phyloP scores from a whole-genome alignment of 2,329 filamentous ascomycete genomes.

The Calonectria henricotiae region DNA sequence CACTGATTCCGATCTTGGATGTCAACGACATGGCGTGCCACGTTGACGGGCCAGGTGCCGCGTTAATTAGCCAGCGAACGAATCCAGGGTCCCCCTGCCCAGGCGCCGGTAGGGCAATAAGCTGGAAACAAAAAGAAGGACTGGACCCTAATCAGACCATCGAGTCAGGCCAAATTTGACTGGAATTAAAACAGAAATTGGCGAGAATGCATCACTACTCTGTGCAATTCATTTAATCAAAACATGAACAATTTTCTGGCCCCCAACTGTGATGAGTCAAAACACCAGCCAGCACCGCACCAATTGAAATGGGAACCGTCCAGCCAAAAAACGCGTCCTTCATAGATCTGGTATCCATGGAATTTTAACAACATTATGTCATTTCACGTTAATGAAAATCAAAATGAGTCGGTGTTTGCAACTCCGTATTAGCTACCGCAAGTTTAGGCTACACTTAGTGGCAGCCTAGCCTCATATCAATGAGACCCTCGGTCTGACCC shows the following conservation, averaged over 20 bases:
- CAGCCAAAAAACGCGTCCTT: constrained; percentile 13
- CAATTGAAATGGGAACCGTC: constrained; percentile 17
- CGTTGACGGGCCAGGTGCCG: constrained; percentile 13
- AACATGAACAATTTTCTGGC: constrained; percentile 9
- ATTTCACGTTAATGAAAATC: constrained; percentile 8
- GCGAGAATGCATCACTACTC: background rate
- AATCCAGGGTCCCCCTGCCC: background rate
- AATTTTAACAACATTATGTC: background rate
- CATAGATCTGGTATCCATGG: background rate
- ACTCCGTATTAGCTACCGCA: background rate
- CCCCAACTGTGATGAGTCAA: background rate
- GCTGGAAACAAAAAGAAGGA: constrained; percentile 11
- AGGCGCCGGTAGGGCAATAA: constrained; percentile 2
- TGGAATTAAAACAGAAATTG: background rate
- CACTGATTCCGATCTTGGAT: background rate
- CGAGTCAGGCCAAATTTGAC: background rate
- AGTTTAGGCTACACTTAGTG: constrained; percentile 22
- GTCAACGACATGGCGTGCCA: constrained; percentile 14
- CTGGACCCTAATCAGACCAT: background rate
- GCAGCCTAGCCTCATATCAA: constrained; percentile 10
- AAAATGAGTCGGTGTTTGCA: constrained; percentile 11
- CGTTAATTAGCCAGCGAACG: constrained; percentile 1
- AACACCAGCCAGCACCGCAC: background rate
- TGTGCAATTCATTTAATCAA: background rate
- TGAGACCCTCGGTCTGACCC: background rate